Conservation (phyloP, 352 stramenopile species). For the Pythium volutum region DNA sequence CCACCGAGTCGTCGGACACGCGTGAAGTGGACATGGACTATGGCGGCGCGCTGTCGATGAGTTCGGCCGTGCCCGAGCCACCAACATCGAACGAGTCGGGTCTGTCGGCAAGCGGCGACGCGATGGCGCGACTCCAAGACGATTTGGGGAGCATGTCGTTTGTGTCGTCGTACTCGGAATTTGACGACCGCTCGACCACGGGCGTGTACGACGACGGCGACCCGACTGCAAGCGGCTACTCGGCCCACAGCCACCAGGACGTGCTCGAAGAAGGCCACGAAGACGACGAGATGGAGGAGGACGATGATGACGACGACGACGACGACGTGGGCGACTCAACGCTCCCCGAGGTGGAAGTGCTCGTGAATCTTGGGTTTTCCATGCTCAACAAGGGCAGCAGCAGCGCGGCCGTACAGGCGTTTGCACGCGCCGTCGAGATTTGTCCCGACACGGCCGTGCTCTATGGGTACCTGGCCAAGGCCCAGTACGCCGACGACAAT, state of each 20-base stretch:
- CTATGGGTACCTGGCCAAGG: conserved; percentile 74
- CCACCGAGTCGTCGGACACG: conserved; percentile 15
- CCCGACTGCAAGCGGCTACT: neutral
- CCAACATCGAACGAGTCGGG: conserved; percentile 19
- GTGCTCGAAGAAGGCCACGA: conserved; percentile 25
- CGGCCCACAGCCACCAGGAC: neutral
- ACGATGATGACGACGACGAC: conserved; percentile 35
- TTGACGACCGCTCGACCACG: conserved; percentile 30
- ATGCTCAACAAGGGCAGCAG: conserved; percentile 83
- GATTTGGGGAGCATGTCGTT: conserved; percentile 32
- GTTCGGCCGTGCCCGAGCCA: conserved; percentile 21
- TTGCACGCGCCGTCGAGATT: conserved; percentile 81
- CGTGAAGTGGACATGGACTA: conserved; percentile 28
- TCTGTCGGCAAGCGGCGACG: neutral
- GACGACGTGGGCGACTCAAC: conserved; percentile 62
- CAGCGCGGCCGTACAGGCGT: conserved; percentile 76
- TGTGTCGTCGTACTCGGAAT: conserved; percentile 35
- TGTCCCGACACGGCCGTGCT: conserved; percentile 67
- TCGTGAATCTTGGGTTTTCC: conserved; percentile 73
- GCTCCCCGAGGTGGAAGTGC: conserved; percentile 77
- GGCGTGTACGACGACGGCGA: conserved; percentile 20
- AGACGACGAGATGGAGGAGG: conserved; percentile 8
- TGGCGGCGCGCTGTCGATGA: conserved; percentile 9
- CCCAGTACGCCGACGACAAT: conserved; percentile 83
- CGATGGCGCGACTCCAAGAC: conserved; percentile 24